Base-by-base conservation (phyloP, 2,329 filamentous ascomycete species). In the Fusarium clavum region DNA sequence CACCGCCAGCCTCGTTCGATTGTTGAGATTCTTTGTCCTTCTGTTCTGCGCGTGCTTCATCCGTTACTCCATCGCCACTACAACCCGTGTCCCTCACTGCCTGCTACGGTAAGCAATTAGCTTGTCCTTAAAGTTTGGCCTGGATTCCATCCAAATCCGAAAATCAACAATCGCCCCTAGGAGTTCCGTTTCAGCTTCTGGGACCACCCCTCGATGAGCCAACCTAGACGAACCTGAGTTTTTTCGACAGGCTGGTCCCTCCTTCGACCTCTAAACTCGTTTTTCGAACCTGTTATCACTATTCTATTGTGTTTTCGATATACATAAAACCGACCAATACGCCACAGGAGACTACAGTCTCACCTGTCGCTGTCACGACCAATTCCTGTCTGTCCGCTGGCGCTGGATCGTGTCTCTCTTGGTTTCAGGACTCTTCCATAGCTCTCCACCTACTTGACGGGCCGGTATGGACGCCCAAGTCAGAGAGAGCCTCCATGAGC, bases 401-500 rank as follows among this genome's bases (percentile, higher is more conserved):
- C 65, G 48, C 67, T 75, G 72, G 73, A 73, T 73, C 75, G 73
- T 72, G 67, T 73, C 71, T 73, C 47, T 62, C 73, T 72, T 74
- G 72, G 70, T 70, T 68, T 38, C 63, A 69, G 62, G 57, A 64
- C 57, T 61, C 63, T 61, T 22, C 22, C 48, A 67, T 27, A 61
- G 44, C 64, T 64, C 58, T 64, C 71, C 64, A 61, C 69, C 57
- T 27, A 43, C 47, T 45, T 45, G 52, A 62, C 67, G 67, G 56
- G 72, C 61, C 71, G 74, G 71, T 67, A 79, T 79, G 78, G 73
- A 76, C 58, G 69, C 69, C 57, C 71, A 72, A 64, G 71, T 72
- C 43, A 69, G 61, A 56, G 72, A 63, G 44, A 70, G 57, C 63
- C 66, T 72, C 64, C 73, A 76, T 75, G 77, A 75, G 58, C 62